phyloP scores from a whole-genome alignment of 2,329 filamentous ascomycete genomes.

The Botrytis hyacinthi region DNA sequence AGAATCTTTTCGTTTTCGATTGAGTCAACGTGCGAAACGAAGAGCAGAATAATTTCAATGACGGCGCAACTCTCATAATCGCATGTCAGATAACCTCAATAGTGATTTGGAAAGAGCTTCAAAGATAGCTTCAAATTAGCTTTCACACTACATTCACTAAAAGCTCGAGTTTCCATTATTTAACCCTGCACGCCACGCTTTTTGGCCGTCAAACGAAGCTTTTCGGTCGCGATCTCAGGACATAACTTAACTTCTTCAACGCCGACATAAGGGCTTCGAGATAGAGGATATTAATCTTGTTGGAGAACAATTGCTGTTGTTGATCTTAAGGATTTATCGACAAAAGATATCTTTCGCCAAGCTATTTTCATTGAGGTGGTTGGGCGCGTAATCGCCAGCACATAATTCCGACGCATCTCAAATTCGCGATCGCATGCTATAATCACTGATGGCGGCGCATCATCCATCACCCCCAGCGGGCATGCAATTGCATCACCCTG shows the following conservation, averaged over 20 bases:
- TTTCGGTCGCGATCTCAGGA: background rate
- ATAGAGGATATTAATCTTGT: background rate
- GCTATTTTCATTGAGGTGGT: conserved; percentile 10
- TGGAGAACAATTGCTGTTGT: conserved; percentile 10
- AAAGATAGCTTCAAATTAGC: background rate
- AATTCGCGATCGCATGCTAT: conserved; percentile 16
- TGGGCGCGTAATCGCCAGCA: conserved; percentile 21
- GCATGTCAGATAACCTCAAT: background rate
- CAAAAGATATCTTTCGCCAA: background rate
- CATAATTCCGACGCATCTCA: background rate
- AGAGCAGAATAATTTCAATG: background rate
- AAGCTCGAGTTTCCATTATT: background rate
- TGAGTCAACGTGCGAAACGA: conserved; percentile 14
- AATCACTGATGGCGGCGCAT: conserved; percentile 36
- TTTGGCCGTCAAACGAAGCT: conserved; percentile 1
- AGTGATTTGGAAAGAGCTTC: background rate
- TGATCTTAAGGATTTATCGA: background rate
- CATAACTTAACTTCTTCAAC: background rate
- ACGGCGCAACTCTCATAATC: background rate
- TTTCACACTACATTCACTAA: background rate
- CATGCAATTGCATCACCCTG: conserved; percentile 48
- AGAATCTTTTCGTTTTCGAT: conserved; percentile 21
- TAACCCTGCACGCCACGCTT: background rate
- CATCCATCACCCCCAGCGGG: conserved; percentile 49
- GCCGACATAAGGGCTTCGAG: background rate